Percentiles rank a stretch among this genome's conserved stretches.
Evolutionary conservation across 2,329 filamentous ascomycete genomes (phyloP).

Genomic region (Fusarium sp.): DNA sequence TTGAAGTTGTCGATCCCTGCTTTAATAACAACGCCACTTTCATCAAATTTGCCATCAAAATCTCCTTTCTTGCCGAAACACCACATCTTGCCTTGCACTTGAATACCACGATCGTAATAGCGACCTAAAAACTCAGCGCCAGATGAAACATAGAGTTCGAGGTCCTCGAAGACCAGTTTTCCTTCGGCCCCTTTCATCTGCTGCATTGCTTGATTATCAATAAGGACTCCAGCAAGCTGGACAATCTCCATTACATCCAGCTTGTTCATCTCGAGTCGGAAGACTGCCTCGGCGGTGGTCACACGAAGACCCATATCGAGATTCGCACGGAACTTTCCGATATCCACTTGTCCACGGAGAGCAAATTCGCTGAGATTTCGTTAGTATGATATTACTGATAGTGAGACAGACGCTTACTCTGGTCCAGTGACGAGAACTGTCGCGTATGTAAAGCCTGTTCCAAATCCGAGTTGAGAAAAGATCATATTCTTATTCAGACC

Average conservation of each 20-base stretch:
- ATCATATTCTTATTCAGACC: background rate
- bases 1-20: background rate
- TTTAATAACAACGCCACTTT: background rate
- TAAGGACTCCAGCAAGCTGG: background rate
- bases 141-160: background rate
- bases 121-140: background rate
- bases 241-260: background rate
- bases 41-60: background rate
- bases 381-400: background rate
- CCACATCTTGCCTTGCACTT: background rate
- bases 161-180: background rate
- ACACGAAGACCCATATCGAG: background rate
- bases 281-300: background rate
- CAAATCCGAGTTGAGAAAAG: background rate
- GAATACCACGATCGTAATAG: background rate
- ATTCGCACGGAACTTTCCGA: background rate
- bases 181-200: background rate
- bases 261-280: background rate
- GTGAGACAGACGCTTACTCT: background rate
- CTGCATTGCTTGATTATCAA: background rate
- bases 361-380: background rate
- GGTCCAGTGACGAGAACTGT: background rate
- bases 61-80: background rate
- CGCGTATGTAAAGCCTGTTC: background rate
- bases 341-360: background rate